Evolutionary conservation across 345 rosid genomes (phyloP), one percentile per base, ranked within the genome.

Genomic region (Salix arbutifolia): DNA sequence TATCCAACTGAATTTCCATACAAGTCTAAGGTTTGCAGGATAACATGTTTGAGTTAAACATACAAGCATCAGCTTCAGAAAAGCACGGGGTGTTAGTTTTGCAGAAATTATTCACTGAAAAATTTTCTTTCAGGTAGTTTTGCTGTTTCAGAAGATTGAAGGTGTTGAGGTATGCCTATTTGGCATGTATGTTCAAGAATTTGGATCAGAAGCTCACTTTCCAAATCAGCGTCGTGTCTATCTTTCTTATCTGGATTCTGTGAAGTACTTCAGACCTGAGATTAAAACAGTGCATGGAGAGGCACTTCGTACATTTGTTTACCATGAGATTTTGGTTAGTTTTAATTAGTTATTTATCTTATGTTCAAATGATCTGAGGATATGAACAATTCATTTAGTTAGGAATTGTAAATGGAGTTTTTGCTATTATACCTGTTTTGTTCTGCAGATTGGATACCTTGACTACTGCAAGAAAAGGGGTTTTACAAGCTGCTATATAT

Each of bases 171-270:
- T 96, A 30, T 94, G 99, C 87, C 81, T 96, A 53, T 96, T 94
- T 83, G 98, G 99, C 74, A 92, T 96, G 97, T 96, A 96, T 76
- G 99, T 96, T 78, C 99, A 96, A 86, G 99, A 96, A 86, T 96
- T 92, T 80, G 99, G 99, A 78, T 86, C 98, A n/a, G 99, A 96
- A 85, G 85, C 90, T 75, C 85, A 87, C 61, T 87, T 78, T 83
- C 99, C 99, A 80, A 96, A 96, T 90, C 98, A 96, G 69, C 97
- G 98, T 1, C 98, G 99, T 64, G 99, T 96, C 38, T 96, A 94
- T 88, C 91, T 96, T 50, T 96, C 99, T 1, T 96, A 96, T 79
- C 88, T 96, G 80, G 99, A 96, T 86, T 96, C 98, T 72, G 99
- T 96, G 75, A 96, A 96, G 84, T 96, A 96, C 80, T 96, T 96